A percentile compares a stretch with the other conserved stretches of the same genome.
Evolutionary conservation across 805 yeast species (phyloP).

Genomic region (Jamesozyma jinghongensis): DNA sequence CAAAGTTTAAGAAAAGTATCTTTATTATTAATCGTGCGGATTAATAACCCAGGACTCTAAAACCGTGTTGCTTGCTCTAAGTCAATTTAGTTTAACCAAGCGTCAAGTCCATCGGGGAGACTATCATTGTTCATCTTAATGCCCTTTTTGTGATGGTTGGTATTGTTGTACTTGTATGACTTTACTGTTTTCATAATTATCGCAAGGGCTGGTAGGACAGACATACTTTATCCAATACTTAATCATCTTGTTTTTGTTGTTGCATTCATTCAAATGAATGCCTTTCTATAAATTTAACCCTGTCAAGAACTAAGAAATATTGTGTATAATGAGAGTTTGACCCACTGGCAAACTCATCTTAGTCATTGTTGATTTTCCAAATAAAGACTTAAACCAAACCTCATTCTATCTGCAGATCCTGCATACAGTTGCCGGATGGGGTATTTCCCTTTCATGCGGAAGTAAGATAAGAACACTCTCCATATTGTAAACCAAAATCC

Average conservation of each 20-base stretch:
- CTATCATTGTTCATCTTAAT: slow-evolving; percentile 49
- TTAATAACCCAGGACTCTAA: slow-evolving; percentile 53
- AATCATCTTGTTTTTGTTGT: background rate
- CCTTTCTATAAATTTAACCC: too few species aligned
- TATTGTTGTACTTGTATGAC: slow-evolving; percentile 1
- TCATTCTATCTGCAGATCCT: too few species aligned
- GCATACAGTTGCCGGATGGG: too few species aligned
- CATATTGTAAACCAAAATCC: too few species aligned
- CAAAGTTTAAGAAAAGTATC: slow-evolving; percentile 6
- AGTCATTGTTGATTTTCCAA: too few species aligned
- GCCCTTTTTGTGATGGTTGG: slow-evolving; percentile 42
- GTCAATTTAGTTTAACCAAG: slow-evolving; percentile 35
- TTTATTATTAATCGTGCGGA: slow-evolving; percentile 49
- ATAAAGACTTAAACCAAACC: too few species aligned
- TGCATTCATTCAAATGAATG: too few species aligned
- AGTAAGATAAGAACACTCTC: too few species aligned
- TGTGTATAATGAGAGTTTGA: too few species aligned
- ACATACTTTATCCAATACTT: slow-evolving; percentile 31
- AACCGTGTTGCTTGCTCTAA: slow-evolving; percentile 60
- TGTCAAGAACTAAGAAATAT: too few species aligned
- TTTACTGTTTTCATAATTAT: slow-evolving; percentile 4
- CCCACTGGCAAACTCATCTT: too few species aligned
- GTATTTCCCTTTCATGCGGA: too few species aligned
- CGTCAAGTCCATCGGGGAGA: slow-evolving; percentile 71
- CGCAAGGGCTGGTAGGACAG: slow-evolving; percentile 64